Evolutionary conservation across 2,329 filamentous ascomycete species (phyloP).

Genomic region (Claviceps fusiformis): DNA sequence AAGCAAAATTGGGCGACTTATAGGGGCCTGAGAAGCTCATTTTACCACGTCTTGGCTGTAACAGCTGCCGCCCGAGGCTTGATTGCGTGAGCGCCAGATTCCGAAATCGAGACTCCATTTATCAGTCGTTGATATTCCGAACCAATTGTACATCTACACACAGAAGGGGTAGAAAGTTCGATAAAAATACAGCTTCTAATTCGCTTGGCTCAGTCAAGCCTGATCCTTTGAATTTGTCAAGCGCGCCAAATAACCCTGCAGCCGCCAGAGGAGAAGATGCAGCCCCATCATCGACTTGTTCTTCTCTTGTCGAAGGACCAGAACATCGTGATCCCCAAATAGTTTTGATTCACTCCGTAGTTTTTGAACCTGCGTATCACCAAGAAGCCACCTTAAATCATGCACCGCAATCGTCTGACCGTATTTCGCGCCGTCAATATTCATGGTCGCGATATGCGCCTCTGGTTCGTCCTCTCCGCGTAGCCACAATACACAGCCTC

Average conservation of each 20-base stretch:
- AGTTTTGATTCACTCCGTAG: conserved; percentile 22
- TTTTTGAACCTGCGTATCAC: conserved; percentile 27
- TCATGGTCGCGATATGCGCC: conserved; percentile 31
- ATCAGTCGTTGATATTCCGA: neutral
- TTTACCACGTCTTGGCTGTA: neutral
- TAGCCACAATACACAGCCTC: conserved; percentile 33
- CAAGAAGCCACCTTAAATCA: conserved; percentile 37
- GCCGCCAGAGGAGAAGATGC: conserved; percentile 41
- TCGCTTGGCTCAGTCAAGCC: neutral
- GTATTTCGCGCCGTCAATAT: conserved; percentile 21
- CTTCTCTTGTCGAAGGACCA: conserved; percentile 28
- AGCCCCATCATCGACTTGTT: conserved; percentile 26
- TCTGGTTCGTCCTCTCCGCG: conserved; percentile 10
- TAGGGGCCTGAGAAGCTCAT: neutral
- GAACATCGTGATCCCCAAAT: conserved; percentile 25
- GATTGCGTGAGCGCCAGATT: neutral
- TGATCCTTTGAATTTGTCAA: neutral
- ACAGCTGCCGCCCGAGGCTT: neutral
- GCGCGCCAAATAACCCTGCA: conserved; percentile 38
- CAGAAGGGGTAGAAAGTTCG: neutral
- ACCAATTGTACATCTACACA: neutral
- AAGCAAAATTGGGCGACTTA: neutral
- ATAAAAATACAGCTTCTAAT: neutral
- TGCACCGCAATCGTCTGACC: conserved; percentile 34
- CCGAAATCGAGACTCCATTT: neutral